A percentile compares a stretch with the other conserved stretches of the same genome.
These are phyloP conservation scores for Pseudoperonospora humuli DNA, from an alignment of 352 stramenopile genomes.

Conservation along the genomic window DNA sequence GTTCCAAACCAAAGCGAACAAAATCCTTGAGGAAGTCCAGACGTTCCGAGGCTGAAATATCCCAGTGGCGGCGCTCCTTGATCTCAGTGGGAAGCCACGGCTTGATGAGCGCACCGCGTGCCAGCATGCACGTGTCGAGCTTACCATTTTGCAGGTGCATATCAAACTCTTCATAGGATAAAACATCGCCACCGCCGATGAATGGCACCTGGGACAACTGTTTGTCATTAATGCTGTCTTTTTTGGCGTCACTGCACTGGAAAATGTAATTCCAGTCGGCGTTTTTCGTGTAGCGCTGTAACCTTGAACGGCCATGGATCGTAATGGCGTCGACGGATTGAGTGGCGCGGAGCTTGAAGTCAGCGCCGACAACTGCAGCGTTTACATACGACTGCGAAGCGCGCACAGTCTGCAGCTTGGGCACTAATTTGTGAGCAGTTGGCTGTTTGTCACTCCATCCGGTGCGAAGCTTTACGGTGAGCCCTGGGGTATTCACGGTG, in stretches of 20 bases:
- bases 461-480: slow-evolving; percentile 98
- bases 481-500: slow-evolving; percentile 39
- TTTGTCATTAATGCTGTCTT: slow-evolving; percentile 12
- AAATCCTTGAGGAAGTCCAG: slow-evolving; percentile 97
- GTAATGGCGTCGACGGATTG: slow-evolving; percentile 70
- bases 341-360: slow-evolving; percentile 61
- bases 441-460: slow-evolving; percentile 95
- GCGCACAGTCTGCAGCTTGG: slow-evolving; percentile 80
- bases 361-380: slow-evolving; percentile 52
- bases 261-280: slow-evolving; percentile 99
- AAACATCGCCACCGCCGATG: slow-evolving; percentile 88
- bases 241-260: slow-evolving; percentile 67
- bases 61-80: slow-evolving; percentile 95
- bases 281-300: slow-evolving; percentile 96
- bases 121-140: slow-evolving; percentile 87
- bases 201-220: slow-evolving; percentile 62
- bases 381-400: slow-evolving; percentile 70
- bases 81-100: slow-evolving; percentile 99
- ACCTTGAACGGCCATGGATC: slow-evolving; percentile 94
- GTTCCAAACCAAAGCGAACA: slow-evolving; percentile 95
- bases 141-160: slow-evolving; percentile 74
- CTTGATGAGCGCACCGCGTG: slow-evolving; percentile 96
- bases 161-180: slow-evolving; percentile 82
- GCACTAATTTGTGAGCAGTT: slow-evolving; percentile 90
- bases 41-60: slow-evolving; percentile 95